A percentile compares a stretch with the other conserved stretches of the same genome.
These are phyloP conservation scores for Dissophora globulifera DNA, from an alignment of 192 early-diverging fungal genomes.

Conservation along the genomic window DNA sequence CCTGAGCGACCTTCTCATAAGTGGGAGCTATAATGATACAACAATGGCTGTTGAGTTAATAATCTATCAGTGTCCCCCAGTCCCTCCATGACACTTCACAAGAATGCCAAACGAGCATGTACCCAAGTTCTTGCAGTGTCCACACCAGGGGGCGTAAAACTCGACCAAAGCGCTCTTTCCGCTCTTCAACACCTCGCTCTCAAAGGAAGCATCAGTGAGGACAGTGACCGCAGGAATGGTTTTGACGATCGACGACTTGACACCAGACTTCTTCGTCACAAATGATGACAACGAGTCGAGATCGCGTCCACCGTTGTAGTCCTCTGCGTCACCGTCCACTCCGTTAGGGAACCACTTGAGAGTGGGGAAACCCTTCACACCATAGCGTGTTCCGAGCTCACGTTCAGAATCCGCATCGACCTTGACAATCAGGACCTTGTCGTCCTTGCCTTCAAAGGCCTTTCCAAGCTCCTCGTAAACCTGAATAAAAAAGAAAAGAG, in stretches of 20 bases:
- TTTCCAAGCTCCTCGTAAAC: conserved; percentile 85
- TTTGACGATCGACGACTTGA: conserved; percentile 79
- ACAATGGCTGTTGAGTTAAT: too few species aligned
- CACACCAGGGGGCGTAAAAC: conserved; percentile 97
- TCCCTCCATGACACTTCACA: too few species aligned
- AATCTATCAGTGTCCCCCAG: too few species aligned
- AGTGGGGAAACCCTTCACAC: conserved; percentile 87
- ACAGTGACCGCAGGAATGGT: conserved; percentile 70
- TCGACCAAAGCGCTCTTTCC: conserved; percentile 86
- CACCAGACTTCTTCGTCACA: conserved; percentile 84
- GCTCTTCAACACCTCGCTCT: conserved; percentile 75
- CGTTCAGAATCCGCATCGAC: conserved; percentile 89
- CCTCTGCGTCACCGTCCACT: conserved; percentile 73
- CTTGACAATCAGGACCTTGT: conserved; percentile 90
- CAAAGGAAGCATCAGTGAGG: conserved; percentile 81
- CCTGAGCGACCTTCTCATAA: conserved; percentile 91
- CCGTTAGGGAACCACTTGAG: conserved; percentile 95
- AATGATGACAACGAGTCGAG: conserved; percentile 80
- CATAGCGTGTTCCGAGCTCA: conserved; percentile 81
- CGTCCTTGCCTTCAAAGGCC: conserved; percentile 76
- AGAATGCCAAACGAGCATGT: conserved; percentile 4
- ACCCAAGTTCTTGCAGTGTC: conserved; percentile 78
- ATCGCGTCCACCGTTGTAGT: conserved; percentile 86
- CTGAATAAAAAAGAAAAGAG: too few species aligned
- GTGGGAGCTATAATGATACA: conserved; percentile 72